Percentiles rank a stretch among this genome's conserved stretches.
phyloP scores from a whole-genome alignment of 2,329 filamentous ascomycete genomes.

The Xylariales sp. region DNA sequence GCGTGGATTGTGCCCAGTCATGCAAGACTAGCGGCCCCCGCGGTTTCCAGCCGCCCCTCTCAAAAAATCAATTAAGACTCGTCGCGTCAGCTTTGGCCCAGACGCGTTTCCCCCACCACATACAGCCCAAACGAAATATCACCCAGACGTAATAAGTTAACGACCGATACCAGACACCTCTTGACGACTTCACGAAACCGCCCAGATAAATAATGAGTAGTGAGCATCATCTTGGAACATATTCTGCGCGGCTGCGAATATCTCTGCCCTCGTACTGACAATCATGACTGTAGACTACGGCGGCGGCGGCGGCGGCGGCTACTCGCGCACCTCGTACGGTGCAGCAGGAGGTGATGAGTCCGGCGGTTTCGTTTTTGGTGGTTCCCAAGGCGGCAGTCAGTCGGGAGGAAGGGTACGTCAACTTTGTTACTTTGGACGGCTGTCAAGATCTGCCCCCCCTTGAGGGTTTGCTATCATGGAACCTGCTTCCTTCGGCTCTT shows the following conservation, averaged over 20 bases:
- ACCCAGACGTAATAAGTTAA: not conserved
- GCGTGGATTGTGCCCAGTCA: too few species aligned
- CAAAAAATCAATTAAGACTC: conserved; percentile 9
- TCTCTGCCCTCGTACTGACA: too few species aligned
- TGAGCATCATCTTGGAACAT: not conserved
- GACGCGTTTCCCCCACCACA: conserved; percentile 7
- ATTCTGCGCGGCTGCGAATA: not conserved
- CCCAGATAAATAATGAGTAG: conserved; percentile 3
- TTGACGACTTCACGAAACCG: not conserved
- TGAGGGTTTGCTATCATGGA: too few species aligned
- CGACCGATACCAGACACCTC: not conserved
- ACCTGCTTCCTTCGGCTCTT: not conserved
- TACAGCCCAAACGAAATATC: not conserved
- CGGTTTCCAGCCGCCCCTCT: too few species aligned
- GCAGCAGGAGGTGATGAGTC: conserved; percentile 49
- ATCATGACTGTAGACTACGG: conserved; percentile 5
- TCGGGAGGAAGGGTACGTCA: conserved; percentile 21
- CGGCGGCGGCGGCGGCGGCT: conserved; percentile 1
- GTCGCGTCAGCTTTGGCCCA: conserved; percentile 6
- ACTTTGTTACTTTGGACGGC: too few species aligned
- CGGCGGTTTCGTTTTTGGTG: conserved; percentile 57
- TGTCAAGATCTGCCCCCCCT: too few species aligned
- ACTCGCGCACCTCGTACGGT: conserved; percentile 6
- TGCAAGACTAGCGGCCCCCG: conserved; percentile 6
- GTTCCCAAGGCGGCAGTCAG: conserved; percentile 57